phyloP scores from a whole-genome alignment of 768 basidiomycete genomes.

The Aureoboletus auriporus region DNA sequence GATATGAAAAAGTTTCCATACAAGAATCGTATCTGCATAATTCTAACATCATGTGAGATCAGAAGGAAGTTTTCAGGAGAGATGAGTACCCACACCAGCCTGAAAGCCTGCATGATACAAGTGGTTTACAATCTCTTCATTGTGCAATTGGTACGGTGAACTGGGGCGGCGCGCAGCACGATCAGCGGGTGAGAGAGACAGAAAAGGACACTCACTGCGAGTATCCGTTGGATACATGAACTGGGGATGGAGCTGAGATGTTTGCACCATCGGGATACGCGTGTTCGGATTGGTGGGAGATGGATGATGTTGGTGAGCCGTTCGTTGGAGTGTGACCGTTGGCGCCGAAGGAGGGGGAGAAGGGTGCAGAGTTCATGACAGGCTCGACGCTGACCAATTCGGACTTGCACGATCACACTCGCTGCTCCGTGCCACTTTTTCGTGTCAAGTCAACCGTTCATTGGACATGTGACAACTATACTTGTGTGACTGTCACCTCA shows the following conservation, averaged over 20 bases:
- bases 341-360: slow-evolving; percentile 35
- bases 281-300: slow-evolving; percentile 35
- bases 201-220: slow-evolving; percentile 46
- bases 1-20: slow-evolving; percentile 35
- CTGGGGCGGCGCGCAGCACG: slow-evolving; percentile 16
- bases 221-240: slow-evolving; percentile 53
- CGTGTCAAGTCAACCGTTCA: slow-evolving; percentile 5
- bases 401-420: slow-evolving; percentile 1
- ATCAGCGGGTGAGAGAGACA: not conserved
- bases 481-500: slow-evolving; percentile 18
- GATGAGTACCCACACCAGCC: slow-evolving; percentile 59
- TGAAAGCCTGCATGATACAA: slow-evolving; percentile 79
- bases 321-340: slow-evolving; percentile 57
- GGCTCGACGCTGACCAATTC: not conserved
- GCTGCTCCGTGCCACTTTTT: slow-evolving; percentile 3
- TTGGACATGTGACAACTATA: slow-evolving; percentile 14
- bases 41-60: slow-evolving; percentile 45
- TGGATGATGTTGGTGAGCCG: slow-evolving; percentile 36
- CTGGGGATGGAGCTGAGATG: slow-evolving; percentile 26
- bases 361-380: slow-evolving; percentile 25
- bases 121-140: slow-evolving; percentile 75
- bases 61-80: slow-evolving; percentile 6
- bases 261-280: slow-evolving; percentile 32
- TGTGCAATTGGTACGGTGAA: slow-evolving; percentile 57
- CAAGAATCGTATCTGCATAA: slow-evolving; percentile 78